Evolutionary conservation across 208 protist species (phyloP).

Genomic region (Wallacemonas collosoma): DNA sequence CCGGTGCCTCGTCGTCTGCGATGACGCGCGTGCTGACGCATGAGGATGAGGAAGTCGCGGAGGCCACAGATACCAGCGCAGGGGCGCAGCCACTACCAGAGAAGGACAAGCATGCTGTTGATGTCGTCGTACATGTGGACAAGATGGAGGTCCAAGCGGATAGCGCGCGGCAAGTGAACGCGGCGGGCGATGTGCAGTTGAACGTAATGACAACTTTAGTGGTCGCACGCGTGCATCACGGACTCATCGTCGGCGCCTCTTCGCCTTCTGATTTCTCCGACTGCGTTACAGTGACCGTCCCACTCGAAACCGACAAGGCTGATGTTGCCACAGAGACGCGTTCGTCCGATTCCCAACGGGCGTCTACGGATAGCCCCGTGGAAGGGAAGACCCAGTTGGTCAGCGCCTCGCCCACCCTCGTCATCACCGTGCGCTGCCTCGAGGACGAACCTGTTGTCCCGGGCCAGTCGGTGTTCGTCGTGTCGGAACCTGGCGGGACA

Average conservation of each 20-base stretch:
- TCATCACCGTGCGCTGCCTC: constrained; percentile 62
- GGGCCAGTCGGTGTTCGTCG: constrained; percentile 59
- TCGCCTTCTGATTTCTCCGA: constrained; percentile 34
- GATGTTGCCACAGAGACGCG: too few relatives aligned
- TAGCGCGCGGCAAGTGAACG: constrained; percentile 44
- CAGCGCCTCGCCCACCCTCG: constrained; percentile 16
- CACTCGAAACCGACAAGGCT: neutral
- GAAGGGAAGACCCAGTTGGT: neutral
- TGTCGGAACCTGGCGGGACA: constrained; percentile 60
- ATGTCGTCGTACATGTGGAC: constrained; percentile 42
- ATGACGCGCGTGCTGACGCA: constrained; percentile 17
- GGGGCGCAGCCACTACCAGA: neutral
- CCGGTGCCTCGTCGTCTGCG: constrained; percentile 9
- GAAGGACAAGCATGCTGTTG: neutral
- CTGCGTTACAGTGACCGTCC: constrained; percentile 45
- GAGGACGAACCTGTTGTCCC: constrained; percentile 50
- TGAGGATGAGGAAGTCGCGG: too few relatives aligned
- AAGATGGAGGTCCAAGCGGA: constrained; percentile 43
- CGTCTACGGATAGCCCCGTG: neutral
- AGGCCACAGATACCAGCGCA: neutral
- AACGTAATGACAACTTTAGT: constrained; percentile 33
- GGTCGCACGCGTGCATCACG: constrained; percentile 46
- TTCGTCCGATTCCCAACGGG: too few relatives aligned
- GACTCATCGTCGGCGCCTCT: constrained; percentile 52
- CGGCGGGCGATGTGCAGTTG: constrained; percentile 48